Percentiles rank a stretch among this genome's conserved stretches.
These are phyloP conservation scores for Kazachstania kunashirensis DNA, from an alignment of 805 yeast species.

Conservation along the genomic window DNA sequence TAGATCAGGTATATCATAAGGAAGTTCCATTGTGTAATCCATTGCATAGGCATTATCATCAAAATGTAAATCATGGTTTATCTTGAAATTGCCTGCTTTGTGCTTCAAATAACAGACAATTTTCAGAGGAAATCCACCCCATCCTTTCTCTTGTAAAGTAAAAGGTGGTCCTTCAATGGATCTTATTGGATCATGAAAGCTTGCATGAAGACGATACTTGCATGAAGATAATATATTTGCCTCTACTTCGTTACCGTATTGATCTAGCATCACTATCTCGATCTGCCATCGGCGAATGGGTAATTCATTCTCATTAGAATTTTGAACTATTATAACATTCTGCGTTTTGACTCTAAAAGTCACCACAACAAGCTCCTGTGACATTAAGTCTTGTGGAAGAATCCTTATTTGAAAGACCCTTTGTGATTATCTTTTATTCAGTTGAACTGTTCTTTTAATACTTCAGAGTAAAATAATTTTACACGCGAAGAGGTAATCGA, in stretches of 20 bases:
- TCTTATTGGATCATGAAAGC: constrained; percentile 77
- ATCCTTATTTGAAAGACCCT: too few species aligned
- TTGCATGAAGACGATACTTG: constrained; percentile 84
- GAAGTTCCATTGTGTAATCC: constrained; percentile 67
- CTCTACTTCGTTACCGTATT: constrained; percentile 67
- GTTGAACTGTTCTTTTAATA: too few species aligned
- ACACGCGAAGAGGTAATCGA: too few species aligned
- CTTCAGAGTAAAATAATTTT: too few species aligned
- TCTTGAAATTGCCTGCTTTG: constrained; percentile 69
- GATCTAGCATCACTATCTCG: constrained; percentile 60
- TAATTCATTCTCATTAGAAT: constrained; percentile 48
- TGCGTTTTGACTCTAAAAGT: constrained; percentile 58
- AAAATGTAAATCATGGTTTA: constrained; percentile 80
- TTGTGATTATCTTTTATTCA: too few species aligned
- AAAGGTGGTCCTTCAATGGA: constrained; percentile 70
- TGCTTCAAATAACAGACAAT: constrained; percentile 65
- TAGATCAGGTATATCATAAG: constrained; percentile 58
- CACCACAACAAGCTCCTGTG: too few species aligned
- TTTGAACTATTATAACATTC: constrained; percentile 50
- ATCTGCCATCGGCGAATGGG: constrained; percentile 91
- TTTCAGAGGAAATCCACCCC: constrained; percentile 94
- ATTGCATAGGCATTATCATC: constrained; percentile 58
- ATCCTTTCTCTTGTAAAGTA: constrained; percentile 77
- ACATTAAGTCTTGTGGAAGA: too few species aligned
- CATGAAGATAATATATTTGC: constrained; percentile 79